Percentiles rank a stretch among this genome's conserved stretches.
Evolutionary conservation across 306 rosid species (phyloP).

Genomic region (Sphenostylis stenocarpa): DNA sequence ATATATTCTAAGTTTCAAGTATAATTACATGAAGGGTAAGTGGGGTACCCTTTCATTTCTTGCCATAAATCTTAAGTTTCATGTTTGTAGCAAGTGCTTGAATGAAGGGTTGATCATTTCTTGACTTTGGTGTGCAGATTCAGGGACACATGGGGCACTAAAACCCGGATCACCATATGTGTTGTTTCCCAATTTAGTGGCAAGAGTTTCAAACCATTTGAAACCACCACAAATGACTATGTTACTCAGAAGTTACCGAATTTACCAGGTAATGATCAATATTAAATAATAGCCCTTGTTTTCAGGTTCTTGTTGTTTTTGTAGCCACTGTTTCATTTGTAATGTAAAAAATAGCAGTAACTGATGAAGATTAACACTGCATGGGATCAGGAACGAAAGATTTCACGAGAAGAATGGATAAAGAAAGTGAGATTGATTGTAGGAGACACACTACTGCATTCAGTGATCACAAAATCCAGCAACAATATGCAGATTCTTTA

Average conservation of each 20-base stretch:
- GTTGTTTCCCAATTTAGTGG: slow-evolving; percentile 44
- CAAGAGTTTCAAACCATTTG: slow-evolving; percentile 37
- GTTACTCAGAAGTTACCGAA: slow-evolving; percentile 32
- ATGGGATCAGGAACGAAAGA: slow-evolving; percentile 43
- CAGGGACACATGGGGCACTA: neutral
- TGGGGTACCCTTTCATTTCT: neutral
- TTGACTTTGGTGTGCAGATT: slow-evolving; percentile 40
- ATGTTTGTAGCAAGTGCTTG: neutral
- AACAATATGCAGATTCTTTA: neutral
- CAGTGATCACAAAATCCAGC: neutral
- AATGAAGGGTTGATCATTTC: neutral
- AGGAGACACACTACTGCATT: slow-evolving; percentile 29
- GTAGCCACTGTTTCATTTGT: neutral
- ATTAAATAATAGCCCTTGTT: neutral
- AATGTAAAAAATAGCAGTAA: neutral
- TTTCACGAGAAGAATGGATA: slow-evolving; percentile 31
- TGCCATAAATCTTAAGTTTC: too few relatives aligned
- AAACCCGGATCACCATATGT: slow-evolving; percentile 24
- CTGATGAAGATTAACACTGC: neutral
- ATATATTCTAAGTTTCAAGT: slow-evolving; percentile 50
- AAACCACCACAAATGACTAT: slow-evolving; percentile 36
- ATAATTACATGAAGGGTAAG: slow-evolving; percentile 11
- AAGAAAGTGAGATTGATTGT: slow-evolving; percentile 33
- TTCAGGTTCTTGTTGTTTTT: neutral
- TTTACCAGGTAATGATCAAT: slow-evolving; percentile 42